Conservation (phyloP, 345 rosid species). For the Hibiscus trionum region DNA sequence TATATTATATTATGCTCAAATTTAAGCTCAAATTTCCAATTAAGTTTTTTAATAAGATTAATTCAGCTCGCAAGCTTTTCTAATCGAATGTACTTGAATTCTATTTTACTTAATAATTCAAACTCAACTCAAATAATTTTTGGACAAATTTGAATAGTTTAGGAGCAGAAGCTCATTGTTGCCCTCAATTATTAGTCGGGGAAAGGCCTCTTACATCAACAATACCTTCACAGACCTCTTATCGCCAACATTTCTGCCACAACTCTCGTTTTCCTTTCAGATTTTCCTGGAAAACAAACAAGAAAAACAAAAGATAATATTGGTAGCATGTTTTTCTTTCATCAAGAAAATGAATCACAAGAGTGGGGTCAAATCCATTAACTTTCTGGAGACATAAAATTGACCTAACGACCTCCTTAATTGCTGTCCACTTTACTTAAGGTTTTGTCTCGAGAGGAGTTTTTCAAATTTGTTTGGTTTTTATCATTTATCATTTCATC, state of each 20-base stretch:
- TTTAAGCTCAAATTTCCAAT: too few species aligned
- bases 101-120: too few species aligned
- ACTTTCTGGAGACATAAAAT: slow-evolving; percentile 7
- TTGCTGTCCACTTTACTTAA: not conserved
- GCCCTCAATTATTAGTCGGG: slow-evolving; percentile 19
- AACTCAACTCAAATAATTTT: not conserved
- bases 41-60: too few species aligned
- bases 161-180: not conserved
- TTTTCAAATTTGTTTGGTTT: slow-evolving; percentile 5
- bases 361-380: slow-evolving; percentile 9
- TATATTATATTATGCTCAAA: too few species aligned
- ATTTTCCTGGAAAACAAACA: not conserved
- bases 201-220: too few species aligned
- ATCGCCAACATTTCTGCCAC: not conserved
- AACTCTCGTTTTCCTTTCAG: not conserved
- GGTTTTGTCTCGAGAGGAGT: slow-evolving; percentile 4
- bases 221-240: too few species aligned
- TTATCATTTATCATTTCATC: not conserved
- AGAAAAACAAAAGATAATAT: not conserved
- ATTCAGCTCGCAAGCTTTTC: too few species aligned
- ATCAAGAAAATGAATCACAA: not conserved
- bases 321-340: not conserved
- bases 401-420: slow-evolving; percentile 7
- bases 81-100: too few species aligned
- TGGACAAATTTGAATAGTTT: not conserved